phyloP scores from a whole-genome alignment of 2,329 filamentous ascomycete genomes.

The Ophiocordyceps polyrhachis-furcata region DNA sequence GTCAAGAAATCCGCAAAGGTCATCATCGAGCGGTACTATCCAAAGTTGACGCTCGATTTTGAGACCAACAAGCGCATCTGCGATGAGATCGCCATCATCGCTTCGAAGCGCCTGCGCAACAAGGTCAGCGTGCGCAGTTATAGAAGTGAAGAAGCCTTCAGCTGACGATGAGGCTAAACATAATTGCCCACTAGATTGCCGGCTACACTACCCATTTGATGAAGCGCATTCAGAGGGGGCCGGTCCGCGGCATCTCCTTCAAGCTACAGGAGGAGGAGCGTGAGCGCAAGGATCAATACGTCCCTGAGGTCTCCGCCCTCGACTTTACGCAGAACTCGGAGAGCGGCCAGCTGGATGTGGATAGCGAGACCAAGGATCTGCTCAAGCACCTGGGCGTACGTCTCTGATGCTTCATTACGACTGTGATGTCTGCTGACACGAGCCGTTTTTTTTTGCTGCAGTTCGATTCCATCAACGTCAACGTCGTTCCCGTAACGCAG shows the following conservation, averaged over 20 bases:
- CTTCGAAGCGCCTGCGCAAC: constrained; percentile 97
- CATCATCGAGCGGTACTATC: constrained; percentile 98
- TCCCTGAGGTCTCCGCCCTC: constrained; percentile 94
- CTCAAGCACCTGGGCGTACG: constrained; percentile 97
- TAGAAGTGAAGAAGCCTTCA: not conserved
- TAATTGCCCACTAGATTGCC: constrained; percentile 48
- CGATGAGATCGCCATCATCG: constrained; percentile 99
- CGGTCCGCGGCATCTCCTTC: constrained; percentile 99
- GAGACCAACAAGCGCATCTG: constrained; percentile 99
- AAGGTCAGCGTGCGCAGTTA: constrained; percentile 43
- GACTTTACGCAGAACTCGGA: constrained; percentile 85
- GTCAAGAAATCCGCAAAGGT: constrained; percentile 83
- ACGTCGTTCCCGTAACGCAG: constrained; percentile 79
- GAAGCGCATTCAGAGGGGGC: constrained; percentile 99
- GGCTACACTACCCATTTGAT: constrained; percentile 98
- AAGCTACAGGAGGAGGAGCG: constrained; percentile 99
- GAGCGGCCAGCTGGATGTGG: constrained; percentile 83
- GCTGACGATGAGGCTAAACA: constrained; percentile 5
- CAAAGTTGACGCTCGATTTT: constrained; percentile 96
- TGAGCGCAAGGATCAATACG: constrained; percentile 99
- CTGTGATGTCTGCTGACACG: constrained; percentile 10
- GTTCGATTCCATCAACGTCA: constrained; percentile 97
- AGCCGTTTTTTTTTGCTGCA: constrained; percentile 16
- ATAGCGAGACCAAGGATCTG: constrained; percentile 95
- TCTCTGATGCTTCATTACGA: constrained; percentile 15